phyloP scores from a whole-genome alignment of 768 basidiomycete genomes.

The Suillus weaverae region DNA sequence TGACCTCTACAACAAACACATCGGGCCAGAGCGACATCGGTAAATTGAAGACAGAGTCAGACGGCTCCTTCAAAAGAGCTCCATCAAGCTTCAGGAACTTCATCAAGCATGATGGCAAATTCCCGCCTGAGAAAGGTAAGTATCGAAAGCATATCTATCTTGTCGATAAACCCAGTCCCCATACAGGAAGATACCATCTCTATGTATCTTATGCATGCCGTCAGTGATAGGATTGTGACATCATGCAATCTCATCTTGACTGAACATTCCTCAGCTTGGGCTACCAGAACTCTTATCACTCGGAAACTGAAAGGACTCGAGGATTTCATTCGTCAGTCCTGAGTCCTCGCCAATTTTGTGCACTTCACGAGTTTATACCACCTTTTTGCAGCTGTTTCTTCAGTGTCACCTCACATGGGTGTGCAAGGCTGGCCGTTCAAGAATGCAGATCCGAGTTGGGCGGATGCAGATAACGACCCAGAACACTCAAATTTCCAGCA shows the following conservation, averaged over 20 bases:
- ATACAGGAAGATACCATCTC: conserved; percentile 82
- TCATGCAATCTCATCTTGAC: not conserved
- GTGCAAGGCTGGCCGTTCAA: conserved; percentile 87
- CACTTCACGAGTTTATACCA: not conserved
- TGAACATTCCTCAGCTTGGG: conserved; percentile 67
- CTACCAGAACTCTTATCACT: conserved; percentile 84
- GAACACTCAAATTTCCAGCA: conserved; percentile 60
- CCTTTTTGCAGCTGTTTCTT: conserved; percentile 58
- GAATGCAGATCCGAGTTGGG: conserved; percentile 55
- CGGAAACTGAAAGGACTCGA: conserved; percentile 93
- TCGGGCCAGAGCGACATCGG: conserved; percentile 50
- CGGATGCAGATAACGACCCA: conserved; percentile 75
- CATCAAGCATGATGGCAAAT: conserved; percentile 58
- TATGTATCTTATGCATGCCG: conserved; percentile 89
- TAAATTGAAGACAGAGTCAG: conserved; percentile 50
- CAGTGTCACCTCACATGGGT: conserved; percentile 88
- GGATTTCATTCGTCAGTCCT: conserved; percentile 71
- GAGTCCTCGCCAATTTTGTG: conserved; percentile 28
- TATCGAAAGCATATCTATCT: not conserved
- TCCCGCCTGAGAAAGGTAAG: conserved; percentile 74
- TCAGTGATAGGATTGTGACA: conserved; percentile 35
- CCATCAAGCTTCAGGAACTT: conserved; percentile 52
- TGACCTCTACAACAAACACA: conserved; percentile 35
- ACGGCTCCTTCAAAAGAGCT: conserved; percentile 69
- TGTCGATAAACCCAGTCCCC: not conserved